Percentiles rank a stretch among this genome's conserved stretches.
phyloP scores from a whole-genome alignment of 129 eudicot species.

The Centrapalus pauciflorus region DNA sequence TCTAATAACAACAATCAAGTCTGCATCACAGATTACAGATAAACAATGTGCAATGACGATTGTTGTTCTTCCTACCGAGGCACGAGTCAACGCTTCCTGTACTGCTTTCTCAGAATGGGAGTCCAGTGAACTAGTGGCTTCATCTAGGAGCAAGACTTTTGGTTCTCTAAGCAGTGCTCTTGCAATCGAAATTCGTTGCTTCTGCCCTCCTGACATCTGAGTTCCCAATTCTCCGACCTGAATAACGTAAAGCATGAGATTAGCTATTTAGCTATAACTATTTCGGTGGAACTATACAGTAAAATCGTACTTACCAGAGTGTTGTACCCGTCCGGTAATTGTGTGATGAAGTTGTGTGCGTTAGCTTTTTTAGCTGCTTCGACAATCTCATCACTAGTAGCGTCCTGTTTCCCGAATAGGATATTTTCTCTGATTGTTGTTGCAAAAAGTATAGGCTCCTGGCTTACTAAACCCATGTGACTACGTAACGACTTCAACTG shows the following conservation, averaged over 20 bases:
- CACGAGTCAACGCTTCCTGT: slow-evolving; percentile 27
- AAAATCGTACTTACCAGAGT: slow-evolving; percentile 10
- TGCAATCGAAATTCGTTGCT: slow-evolving; percentile 34
- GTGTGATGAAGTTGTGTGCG: slow-evolving; percentile 28
- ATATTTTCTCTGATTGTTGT: slow-evolving; percentile 28
- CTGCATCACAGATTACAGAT: slow-evolving; percentile 10
- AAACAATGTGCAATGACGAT: slow-evolving; percentile 29
- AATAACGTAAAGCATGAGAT: background rate
- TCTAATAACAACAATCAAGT: slow-evolving; percentile 14
- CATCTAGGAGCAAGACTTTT: slow-evolving; percentile 28
- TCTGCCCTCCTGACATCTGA: slow-evolving; percentile 37
- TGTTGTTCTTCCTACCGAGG: slow-evolving; percentile 26
- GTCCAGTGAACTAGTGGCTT: slow-evolving; percentile 38
- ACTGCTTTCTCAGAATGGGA: slow-evolving; percentile 23
- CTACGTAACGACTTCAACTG: slow-evolving; percentile 31
- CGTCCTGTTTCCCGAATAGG: slow-evolving; percentile 28
- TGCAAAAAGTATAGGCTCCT: slow-evolving; percentile 34
- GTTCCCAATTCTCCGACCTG: slow-evolving; percentile 36
- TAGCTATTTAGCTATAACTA: background rate
- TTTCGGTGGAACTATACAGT: background rate
- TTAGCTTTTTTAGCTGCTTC: slow-evolving; percentile 23
- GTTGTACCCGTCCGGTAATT: slow-evolving; percentile 25
- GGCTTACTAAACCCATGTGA: slow-evolving; percentile 30
- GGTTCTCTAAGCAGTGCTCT: slow-evolving; percentile 32
- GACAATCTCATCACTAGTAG: slow-evolving; percentile 15